These are phyloP conservation scores for Lagenaria siceraria DNA, from an alignment of 306 rosid genomes.

Conservation along the genomic window DNA sequence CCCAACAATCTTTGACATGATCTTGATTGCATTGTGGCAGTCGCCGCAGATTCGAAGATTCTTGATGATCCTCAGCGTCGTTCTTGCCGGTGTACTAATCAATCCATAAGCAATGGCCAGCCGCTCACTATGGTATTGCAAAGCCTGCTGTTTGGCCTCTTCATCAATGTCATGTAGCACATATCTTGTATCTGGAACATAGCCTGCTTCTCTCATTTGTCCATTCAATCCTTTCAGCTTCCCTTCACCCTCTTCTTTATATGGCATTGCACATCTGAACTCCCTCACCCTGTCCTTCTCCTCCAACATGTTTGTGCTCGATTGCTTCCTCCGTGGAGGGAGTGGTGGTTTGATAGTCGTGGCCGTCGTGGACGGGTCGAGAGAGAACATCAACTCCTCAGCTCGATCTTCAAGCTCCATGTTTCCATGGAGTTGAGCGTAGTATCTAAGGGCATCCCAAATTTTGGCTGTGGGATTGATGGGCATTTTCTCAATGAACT, in stretches of 20 bases:
- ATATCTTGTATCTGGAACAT: constrained; percentile 88
- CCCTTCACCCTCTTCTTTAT: constrained; percentile 37
- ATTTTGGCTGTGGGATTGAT: constrained; percentile 23
- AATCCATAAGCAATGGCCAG: constrained; percentile 91
- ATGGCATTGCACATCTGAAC: constrained; percentile 29
- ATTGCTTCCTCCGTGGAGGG: constrained; percentile 42
- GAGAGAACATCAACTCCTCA: constrained; percentile 31
- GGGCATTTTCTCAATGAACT: constrained; percentile 52
- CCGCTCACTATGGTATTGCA: constrained; percentile 85
- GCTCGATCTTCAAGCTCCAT: constrained; percentile 64
- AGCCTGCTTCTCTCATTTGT: constrained; percentile 83
- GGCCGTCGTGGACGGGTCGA: constrained; percentile 35
- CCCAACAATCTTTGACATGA: constrained; percentile 83
- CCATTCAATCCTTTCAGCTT: constrained; percentile 59
- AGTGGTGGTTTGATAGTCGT: constrained; percentile 31
- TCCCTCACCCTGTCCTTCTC: constrained; percentile 51
- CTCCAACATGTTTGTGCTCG: constrained; percentile 63
- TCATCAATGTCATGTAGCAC: constrained; percentile 88
- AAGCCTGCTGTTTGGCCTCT: constrained; percentile 84
- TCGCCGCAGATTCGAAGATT: constrained; percentile 91
- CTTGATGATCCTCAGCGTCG: constrained; percentile 88
- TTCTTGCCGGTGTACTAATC: constrained; percentile 90
- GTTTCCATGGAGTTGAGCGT: constrained; percentile 54
- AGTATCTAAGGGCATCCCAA: constrained; percentile 44
- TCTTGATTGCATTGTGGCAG: constrained; percentile 87